Base-by-base conservation (phyloP, 2,329 filamentous ascomycete species). In the Pezicula carpinea region DNA sequence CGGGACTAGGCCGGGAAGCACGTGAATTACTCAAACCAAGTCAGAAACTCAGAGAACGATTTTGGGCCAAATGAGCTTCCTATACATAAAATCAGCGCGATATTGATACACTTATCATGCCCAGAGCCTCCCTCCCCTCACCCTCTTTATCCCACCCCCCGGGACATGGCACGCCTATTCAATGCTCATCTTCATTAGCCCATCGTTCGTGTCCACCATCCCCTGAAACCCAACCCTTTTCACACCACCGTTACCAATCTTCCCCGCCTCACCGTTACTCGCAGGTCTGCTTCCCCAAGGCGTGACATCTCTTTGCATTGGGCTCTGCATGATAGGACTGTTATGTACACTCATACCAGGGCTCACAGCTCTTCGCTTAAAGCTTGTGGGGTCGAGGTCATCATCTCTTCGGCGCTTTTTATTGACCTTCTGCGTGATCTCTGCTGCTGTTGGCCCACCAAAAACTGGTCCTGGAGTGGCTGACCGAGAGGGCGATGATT, bases 101-200 rank as follows among this genome's bases (percentile, higher is more conserved):
- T n/a, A n/a, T n/a, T n/a, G n/a, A n/a, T n/a, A n/a, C n/a, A n/a
- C n/a, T n/a, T n/a, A n/a, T n/a, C n/a, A n/a, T n/a, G n/a, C n/a
- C n/a, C n/a, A n/a, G n/a, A n/a, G n/a, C n/a, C n/a, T n/a, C n/a
- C n/a, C n/a, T n/a, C n/a, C n/a, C n/a, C n/a, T n/a, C n/a, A n/a
- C n/a, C n/a, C n/a, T n/a, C n/a, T n/a, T n/a, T n/a, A n/a, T n/a
- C n/a, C n/a, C n/a, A n/a, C n/a, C n/a, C n/a, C n/a, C n/a, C n/a
- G n/a, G n/a, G n/a, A n/a, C n/a, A n/a, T n/a, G n/a, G n/a, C n/a
- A n/a, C n/a, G 4, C 39, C 11, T 71, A 96, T 66, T 96, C 91
- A 60, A 96, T 96, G 66, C 88, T 96, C 87, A 97, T 93, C 59
- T 92, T 90, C 85, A 96, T 96, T 54, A 96, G 75, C 2, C 90